Evolutionary conservation across 495 filamentous ascomycete genomes (phyloP).

Genomic region (Lepraria neglecta): DNA sequence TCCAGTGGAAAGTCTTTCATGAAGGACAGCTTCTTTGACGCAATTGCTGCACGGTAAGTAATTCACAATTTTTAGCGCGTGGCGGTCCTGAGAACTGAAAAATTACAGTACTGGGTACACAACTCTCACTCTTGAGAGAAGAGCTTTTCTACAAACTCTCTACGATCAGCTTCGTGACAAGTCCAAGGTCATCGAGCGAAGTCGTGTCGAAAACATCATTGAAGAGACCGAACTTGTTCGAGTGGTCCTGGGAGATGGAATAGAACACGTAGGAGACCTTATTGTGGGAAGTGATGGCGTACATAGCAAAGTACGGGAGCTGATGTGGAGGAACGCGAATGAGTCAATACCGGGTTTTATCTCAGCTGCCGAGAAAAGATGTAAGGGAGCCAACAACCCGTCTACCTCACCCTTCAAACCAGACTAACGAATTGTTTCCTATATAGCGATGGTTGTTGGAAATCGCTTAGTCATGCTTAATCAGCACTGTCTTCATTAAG

Average conservation of each 20-base stretch:
- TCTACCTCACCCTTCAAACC: conserved; percentile 9
- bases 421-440: conserved; percentile 21
- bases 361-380: conserved; percentile 23
- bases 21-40: conserved; percentile 18
- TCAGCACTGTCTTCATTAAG: too few relatives aligned
- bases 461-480: too few relatives aligned
- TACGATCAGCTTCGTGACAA: conserved; percentile 35
- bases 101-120: conserved; percentile 28
- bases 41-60: conserved; percentile 24
- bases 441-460: conserved; percentile 7
- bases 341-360: conserved; percentile 25
- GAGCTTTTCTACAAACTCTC: conserved; percentile 29
- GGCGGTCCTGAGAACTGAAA: not conserved
- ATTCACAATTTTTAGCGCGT: not conserved
- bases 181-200: conserved; percentile 38
- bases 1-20: conserved; percentile 24
- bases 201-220: conserved; percentile 35
- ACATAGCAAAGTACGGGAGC: conserved; percentile 40
- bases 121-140: conserved; percentile 33
- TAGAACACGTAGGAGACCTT: conserved; percentile 36
- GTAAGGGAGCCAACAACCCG: conserved; percentile 26
- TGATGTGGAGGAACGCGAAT: conserved; percentile 38
- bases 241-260: conserved; percentile 30
- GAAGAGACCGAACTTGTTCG: conserved; percentile 11
- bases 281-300: conserved; percentile 49